These are phyloP conservation scores for Globisporangium cederbergense DNA, from an alignment of 352 stramenopile genomes.

Conservation along the genomic window DNA sequence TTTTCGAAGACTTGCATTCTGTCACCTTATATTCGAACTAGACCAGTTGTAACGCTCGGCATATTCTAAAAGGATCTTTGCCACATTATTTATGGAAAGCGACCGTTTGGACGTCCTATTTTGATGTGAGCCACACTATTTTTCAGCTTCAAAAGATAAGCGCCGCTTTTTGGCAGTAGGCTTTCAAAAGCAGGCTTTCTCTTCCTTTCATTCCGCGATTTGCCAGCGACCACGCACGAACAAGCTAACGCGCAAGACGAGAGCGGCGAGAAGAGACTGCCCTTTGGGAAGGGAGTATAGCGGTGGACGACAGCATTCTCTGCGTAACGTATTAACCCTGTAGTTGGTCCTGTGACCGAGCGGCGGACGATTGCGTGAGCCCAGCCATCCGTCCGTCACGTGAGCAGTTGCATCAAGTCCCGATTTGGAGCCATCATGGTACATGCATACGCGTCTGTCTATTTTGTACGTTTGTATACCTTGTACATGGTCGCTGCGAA, in stretches of 20 bases:
- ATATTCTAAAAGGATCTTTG: neutral
- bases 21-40: neutral
- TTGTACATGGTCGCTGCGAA: neutral
- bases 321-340: neutral
- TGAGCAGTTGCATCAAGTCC: neutral
- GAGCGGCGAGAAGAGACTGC: neutral
- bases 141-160: neutral
- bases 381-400: neutral
- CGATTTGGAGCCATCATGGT: neutral
- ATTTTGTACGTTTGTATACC: neutral
- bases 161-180: neutral
- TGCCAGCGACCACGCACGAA: neutral
- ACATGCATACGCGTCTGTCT: neutral
- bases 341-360: too few species aligned
- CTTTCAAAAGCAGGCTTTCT: neutral
- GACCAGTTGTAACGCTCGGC: too few species aligned
- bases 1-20: neutral
- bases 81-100: neutral
- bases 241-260: neutral
- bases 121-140: neutral
- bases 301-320: neutral
- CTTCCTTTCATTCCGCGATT: conserved; percentile 1
- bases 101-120: neutral
- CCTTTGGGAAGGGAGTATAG: neutral
- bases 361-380: too few species aligned